Evolutionary conservation across 108 stramenopile species (phyloP).

Genomic region (Cyclostephanos invisitatus): DNA sequence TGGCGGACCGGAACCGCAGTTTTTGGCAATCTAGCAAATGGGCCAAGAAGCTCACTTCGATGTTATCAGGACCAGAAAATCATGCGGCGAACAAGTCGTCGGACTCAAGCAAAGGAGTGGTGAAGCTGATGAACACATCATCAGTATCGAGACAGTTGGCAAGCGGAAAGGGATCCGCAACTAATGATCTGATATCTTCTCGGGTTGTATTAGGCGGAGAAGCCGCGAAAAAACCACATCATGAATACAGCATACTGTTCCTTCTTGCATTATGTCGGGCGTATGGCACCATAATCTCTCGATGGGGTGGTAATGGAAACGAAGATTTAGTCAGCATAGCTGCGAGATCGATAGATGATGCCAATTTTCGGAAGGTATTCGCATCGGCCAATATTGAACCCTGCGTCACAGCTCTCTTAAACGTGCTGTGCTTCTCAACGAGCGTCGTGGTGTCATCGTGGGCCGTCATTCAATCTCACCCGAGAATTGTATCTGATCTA

Average conservation of each 20-base stretch:
- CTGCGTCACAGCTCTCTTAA: conserved; percentile 62
- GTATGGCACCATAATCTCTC: conserved; percentile 75
- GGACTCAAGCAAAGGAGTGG: conserved; percentile 28
- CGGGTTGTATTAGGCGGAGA: conserved; percentile 5
- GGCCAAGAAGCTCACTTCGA: conserved; percentile 64
- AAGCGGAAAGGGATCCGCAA: conserved; percentile 40
- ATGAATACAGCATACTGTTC: conserved; percentile 43
- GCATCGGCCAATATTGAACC: conserved; percentile 64
- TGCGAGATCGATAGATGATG: conserved; percentile 14
- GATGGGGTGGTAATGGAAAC: conserved; percentile 84
- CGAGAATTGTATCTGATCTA: conserved; percentile 47
- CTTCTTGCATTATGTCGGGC: conserved; percentile 45
- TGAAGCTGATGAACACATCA: conserved; percentile 65
- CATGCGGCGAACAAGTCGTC: conserved; percentile 20
- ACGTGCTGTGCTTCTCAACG: conserved; percentile 81
- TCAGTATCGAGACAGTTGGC: conserved; percentile 67
- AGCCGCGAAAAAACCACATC: conserved; percentile 26
- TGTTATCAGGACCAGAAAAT: conserved; percentile 35
- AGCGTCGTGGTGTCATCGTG: conserved; percentile 56
- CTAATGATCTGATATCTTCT: conserved; percentile 28
- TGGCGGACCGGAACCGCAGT: conserved; percentile 64
- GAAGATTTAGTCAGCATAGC: conserved; percentile 56
- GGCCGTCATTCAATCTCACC: conserved; percentile 70
- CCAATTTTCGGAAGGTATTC: conserved; percentile 31
- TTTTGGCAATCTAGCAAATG: conserved; percentile 84